Evolutionary conservation across 805 yeast genomes (phyloP).

Genomic region (Yarrowia sp.): DNA sequence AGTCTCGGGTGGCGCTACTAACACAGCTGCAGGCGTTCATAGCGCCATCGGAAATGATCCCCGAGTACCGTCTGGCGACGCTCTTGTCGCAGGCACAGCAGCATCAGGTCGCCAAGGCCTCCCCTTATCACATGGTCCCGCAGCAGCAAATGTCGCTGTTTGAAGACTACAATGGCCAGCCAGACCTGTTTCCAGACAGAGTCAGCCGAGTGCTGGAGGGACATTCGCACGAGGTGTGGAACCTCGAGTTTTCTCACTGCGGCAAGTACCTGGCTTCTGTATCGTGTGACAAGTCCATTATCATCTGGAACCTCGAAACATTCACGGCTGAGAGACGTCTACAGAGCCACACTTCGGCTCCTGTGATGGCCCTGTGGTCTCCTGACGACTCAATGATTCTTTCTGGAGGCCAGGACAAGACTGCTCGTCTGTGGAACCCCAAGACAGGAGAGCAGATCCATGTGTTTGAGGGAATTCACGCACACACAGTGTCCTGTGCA

Average conservation of each 20-base stretch:
- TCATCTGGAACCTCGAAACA: constrained; percentile 61
- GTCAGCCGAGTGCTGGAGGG: constrained; percentile 46
- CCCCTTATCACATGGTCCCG: constrained; percentile 28
- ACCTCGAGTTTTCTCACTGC: constrained; percentile 67
- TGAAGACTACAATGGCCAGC: constrained; percentile 37
- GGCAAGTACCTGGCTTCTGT: constrained; percentile 77
- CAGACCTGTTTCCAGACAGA: constrained; percentile 36
- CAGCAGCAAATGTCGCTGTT: constrained; percentile 25
- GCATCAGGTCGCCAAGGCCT: constrained; percentile 44
- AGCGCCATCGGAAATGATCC: constrained; percentile 52
- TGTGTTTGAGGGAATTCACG: constrained; percentile 31
- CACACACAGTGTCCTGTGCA: constrained; percentile 51
- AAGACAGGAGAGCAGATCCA: constrained; percentile 38
- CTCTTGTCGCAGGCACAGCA: constrained; percentile 51
- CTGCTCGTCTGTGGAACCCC: constrained; percentile 67
- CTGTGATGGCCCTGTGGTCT: constrained; percentile 54
- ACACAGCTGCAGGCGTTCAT: constrained; percentile 46
- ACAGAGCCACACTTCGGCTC: constrained; percentile 36
- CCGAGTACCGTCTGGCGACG: constrained; percentile 50
- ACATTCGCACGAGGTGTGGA: constrained; percentile 82
- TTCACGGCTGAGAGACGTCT: constrained; percentile 34
- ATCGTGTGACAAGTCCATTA: constrained; percentile 60
- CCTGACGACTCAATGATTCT: constrained; percentile 63
- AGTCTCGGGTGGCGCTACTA: constrained; percentile 46
- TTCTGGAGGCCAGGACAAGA: constrained; percentile 68